Evolutionary conservation across 257 asterid species (phyloP), one percentile per base, ranked within the genome.

Genomic region (Fraxinus excelsior): DNA sequence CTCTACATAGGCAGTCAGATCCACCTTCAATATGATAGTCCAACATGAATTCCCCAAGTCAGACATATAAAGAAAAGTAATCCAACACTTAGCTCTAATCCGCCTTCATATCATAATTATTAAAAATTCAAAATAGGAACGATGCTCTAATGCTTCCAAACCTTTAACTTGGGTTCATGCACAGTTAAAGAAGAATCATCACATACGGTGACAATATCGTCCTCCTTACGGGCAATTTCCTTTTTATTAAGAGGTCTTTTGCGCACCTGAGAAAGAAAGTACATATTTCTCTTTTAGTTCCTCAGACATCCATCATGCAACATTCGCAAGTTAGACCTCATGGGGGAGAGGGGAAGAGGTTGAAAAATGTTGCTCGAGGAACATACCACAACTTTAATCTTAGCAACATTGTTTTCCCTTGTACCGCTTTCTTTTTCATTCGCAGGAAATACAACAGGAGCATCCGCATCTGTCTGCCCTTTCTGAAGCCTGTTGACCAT

Each of bases 161-260:
- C 99, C 99, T 96, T 96, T 77, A 96, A 77, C 78, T 91, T 96
- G 75, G 98, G 98, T 78, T 96, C 98, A 79, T 93, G 93, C 51
- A 93, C 98, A 26, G 92, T 78, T 80, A 93, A 86, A 88, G 84
- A 88, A 64, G 93, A 80, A 86, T 87, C 93, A 82, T 93, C 96
- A 70, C 83, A 80, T 60, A 91, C 97, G 38, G 92, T 85, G 71
- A 96, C 97, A 77, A 93, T 86, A 69, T 96, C 99, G 37, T 96
- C 98, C 84, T 96, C 98, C 72, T 96, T 96, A 78, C 96, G 92
- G 73, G 93, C 74, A 73, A 84, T 72, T 84, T 93, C 98, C 89
- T 96, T 96, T 91, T 93, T 96, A 89, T 96, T 96, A 76, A 96
- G 73, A 40, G 99, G 99, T 82, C 99, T 90, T 88, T 93, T 96